These are phyloP conservation scores for Hymenoscyphus fraxineus DNA, from an alignment of 2,329 filamentous ascomycete genomes.

Conservation along the genomic window DNA sequence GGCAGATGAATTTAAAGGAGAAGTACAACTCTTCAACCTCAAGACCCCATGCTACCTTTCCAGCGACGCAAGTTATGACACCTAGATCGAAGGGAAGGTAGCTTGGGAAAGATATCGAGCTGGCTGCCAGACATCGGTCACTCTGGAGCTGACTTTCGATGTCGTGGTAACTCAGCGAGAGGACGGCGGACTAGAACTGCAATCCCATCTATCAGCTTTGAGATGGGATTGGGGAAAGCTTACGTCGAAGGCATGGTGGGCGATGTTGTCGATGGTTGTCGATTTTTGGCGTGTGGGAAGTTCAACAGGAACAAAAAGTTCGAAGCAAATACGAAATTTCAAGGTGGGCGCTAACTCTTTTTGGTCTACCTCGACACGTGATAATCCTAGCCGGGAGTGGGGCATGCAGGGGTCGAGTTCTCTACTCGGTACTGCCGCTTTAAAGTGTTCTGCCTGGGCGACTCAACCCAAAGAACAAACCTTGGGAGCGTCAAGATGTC, in stretches of 20 bases:
- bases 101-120: conserved; percentile 70
- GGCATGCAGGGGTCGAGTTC: too few relatives aligned
- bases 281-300: conserved; percentile 29
- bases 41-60: conserved; percentile 69
- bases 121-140: conserved; percentile 55
- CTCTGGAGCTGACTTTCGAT: conserved; percentile 31
- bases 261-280: conserved; percentile 34
- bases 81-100: conserved; percentile 54
- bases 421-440: background rate
- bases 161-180: conserved; percentile 60
- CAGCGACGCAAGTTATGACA: conserved; percentile 49
- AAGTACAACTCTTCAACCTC: conserved; percentile 68
- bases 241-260: conserved; percentile 48
- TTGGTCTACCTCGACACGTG: background rate
- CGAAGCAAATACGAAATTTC: background rate
- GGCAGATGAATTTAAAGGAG: conserved; percentile 75
- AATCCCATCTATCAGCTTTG: conserved; percentile 27
- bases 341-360: background rate
- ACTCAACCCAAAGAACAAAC: background rate
- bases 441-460: background rate
- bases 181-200: conserved; percentile 69
- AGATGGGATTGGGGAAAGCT: conserved; percentile 12
- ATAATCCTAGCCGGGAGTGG: background rate
- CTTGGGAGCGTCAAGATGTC: conserved; percentile 39
- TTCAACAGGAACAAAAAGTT: conserved; percentile 14